Base-by-base conservation (phyloP, 1,284 basidiomycete species). In the Laetiporus sulphureus region DNA sequence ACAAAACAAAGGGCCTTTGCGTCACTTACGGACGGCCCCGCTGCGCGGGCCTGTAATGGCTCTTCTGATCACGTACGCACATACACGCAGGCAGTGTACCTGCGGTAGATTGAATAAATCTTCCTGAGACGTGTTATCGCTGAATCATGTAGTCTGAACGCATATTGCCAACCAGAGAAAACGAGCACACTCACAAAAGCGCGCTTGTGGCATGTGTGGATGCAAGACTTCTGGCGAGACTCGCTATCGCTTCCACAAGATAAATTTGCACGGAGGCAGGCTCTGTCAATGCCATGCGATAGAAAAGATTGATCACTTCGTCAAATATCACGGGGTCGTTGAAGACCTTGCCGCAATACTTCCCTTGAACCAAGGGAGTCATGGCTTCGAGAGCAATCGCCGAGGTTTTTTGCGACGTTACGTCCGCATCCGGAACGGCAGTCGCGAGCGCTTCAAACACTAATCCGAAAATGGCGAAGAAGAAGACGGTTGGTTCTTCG, bases 261-360 rank as follows among this genome's bases (percentile, higher is more conserved):
- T 86, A 76, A 0, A 77, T 64, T 56, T 93, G 89, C 18, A 93
- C 75, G 0, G 57, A 63, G 0, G 87, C 79, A 0, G 81, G 69
- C 58, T 96, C 93, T 2, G 87, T 89, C 73, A 97, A 82, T 0
- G 87, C 87, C 61, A 97, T 80, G 2, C 95, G 79, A 59, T 95
- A 92, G 59, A 83, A 91, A 7, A 98, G 66, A 36, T 84, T 86
- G 55, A 86, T 79, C 41, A 99, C 79, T 64, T 99, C 95, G 36
- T 92, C 89, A 55, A 96, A 95, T 25, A 92, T 78, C 0, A 81
- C 74, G 1, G 79, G 76, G 29, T 94, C 88, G 47, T 87, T 69
- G 32, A 97, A 72, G 0, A 83, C 85, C 22, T 77, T 77, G 2
- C 94, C 95, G 4, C 84, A 78, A 52, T 91, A 90, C 50, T 84